Conservation (phyloP, 768 basidiomycete species). For the Piloderma croceum region DNA sequence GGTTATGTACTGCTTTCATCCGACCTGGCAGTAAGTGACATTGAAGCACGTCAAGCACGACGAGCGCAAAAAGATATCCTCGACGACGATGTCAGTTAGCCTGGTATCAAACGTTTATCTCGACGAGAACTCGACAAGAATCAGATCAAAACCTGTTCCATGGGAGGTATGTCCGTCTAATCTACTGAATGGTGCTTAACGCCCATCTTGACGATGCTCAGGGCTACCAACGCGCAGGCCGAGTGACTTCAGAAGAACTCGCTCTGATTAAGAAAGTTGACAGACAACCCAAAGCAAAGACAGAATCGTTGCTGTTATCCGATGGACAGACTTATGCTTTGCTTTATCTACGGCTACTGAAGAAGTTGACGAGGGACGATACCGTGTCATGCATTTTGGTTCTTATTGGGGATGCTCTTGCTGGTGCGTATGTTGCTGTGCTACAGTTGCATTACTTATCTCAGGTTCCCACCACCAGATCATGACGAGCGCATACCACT, state of each 20-base stretch:
- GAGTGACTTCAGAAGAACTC: conserved; percentile 85
- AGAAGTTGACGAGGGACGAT: conserved; percentile 78
- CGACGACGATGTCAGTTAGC: conserved; percentile 57
- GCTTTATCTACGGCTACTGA: conserved; percentile 87
- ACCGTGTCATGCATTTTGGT: conserved; percentile 85
- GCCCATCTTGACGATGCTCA: conserved; percentile 27
- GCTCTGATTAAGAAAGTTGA: conserved; percentile 86
- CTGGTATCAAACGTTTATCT: conserved; percentile 80
- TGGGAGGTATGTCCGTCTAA: conserved; percentile 69
- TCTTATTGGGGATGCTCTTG: conserved; percentile 81
- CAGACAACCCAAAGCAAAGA: conserved; percentile 67
- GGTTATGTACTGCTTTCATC: conserved; percentile 1
- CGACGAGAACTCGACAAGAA: conserved; percentile 83
- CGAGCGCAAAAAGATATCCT: background rate
- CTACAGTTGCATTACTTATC: background rate
- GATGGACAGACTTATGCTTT: conserved; percentile 80
- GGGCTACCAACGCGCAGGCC: conserved; percentile 93
- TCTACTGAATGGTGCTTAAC: background rate
- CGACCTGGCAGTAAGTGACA: background rate
- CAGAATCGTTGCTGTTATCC: conserved; percentile 71
- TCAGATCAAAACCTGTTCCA: conserved; percentile 84
- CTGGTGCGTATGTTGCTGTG: conserved; percentile 43
- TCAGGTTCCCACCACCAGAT: conserved; percentile 37
- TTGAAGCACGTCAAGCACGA: conserved; percentile 1
- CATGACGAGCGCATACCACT: conserved; percentile 83